Evolutionary conservation across 495 filamentous ascomycete genomes (phyloP).

Genomic region (Geoglossum glabrum): DNA sequence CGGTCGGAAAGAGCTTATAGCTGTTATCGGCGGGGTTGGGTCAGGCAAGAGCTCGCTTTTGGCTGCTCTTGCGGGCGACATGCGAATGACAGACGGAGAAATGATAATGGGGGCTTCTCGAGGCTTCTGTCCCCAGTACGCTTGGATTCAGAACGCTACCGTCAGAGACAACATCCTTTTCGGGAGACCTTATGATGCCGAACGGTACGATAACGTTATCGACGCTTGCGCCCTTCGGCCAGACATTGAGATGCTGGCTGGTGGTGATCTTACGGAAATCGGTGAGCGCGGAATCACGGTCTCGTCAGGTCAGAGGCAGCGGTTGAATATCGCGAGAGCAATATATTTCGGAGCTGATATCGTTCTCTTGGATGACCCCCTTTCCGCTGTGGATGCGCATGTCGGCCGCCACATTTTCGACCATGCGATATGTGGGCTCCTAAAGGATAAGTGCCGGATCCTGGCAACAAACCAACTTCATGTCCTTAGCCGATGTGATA

Average conservation of each 20-base stretch:
- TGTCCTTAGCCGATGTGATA: conserved; percentile 9
- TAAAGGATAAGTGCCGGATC: conserved; percentile 10
- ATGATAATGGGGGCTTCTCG: conserved; percentile 19
- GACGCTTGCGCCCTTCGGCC: conserved; percentile 17
- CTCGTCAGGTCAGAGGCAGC: conserved; percentile 41
- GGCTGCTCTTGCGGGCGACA: conserved; percentile 36
- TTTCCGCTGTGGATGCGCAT: conserved; percentile 11
- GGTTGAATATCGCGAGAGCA: conserved; percentile 52
- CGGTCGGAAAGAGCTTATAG: conserved; percentile 16
- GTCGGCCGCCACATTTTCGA: conserved; percentile 28
- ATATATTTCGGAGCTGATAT: neutral
- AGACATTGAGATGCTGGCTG: neutral
- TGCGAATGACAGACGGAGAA: conserved; percentile 23
- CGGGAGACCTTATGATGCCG: conserved; percentile 12
- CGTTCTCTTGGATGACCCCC: conserved; percentile 1
- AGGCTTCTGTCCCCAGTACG: conserved; percentile 28
- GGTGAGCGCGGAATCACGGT: conserved; percentile 23
- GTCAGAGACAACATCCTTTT: conserved; percentile 20
- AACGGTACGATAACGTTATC: conserved; percentile 23
- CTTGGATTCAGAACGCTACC: conserved; percentile 21
- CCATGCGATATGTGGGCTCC: conserved; percentile 27
- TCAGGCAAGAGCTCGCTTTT: conserved; percentile 41
- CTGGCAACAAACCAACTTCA: conserved; percentile 6
- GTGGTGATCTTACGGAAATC: neutral
- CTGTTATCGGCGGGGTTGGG: conserved; percentile 38